These are phyloP conservation scores for Nigrograna mackinnonii DNA, from an alignment of 2,329 filamentous ascomycete species.

Conservation along the genomic window DNA sequence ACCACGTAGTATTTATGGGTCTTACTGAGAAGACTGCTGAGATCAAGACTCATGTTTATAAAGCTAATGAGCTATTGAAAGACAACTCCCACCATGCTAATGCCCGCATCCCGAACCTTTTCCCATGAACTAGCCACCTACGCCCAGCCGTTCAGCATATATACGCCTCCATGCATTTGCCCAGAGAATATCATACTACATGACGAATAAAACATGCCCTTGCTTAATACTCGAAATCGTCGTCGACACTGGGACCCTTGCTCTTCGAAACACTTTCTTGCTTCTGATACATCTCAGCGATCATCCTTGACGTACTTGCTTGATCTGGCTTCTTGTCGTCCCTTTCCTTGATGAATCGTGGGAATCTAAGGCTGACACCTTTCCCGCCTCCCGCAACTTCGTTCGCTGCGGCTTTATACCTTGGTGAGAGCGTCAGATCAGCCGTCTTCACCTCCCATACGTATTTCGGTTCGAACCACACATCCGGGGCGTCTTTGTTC, in stretches of 20 bases:
- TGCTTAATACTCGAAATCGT: slow-evolving; percentile 93
- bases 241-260: slow-evolving; percentile 86
- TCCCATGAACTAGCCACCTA: too few relatives aligned
- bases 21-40: too few relatives aligned
- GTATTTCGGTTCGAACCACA: slow-evolving; percentile 93
- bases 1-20: too few relatives aligned
- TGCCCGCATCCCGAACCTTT: too few relatives aligned
- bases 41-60: too few relatives aligned
- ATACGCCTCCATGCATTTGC: too few relatives aligned
- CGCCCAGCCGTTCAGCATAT: too few relatives aligned
- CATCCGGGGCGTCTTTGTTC: slow-evolving; percentile 91
- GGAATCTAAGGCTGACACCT: slow-evolving; percentile 89
- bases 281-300: slow-evolving; percentile 95
- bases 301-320: slow-evolving; percentile 80
- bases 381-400: slow-evolving; percentile 73
- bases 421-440: slow-evolving; percentile 87
- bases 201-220: too few relatives aligned
- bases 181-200: too few relatives aligned
- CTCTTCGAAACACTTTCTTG: slow-evolving; percentile 89
- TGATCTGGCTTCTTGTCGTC: slow-evolving; percentile 96
- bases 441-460: slow-evolving; percentile 99
- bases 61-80: too few relatives aligned
- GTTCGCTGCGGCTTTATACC: slow-evolving; percentile 87
- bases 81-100: too few relatives aligned
- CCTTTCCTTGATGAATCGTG: slow-evolving; percentile 85